These are phyloP conservation scores for Cyberlindnera meyerae DNA, from an alignment of 805 yeast genomes.

Conservation along the genomic window DNA sequence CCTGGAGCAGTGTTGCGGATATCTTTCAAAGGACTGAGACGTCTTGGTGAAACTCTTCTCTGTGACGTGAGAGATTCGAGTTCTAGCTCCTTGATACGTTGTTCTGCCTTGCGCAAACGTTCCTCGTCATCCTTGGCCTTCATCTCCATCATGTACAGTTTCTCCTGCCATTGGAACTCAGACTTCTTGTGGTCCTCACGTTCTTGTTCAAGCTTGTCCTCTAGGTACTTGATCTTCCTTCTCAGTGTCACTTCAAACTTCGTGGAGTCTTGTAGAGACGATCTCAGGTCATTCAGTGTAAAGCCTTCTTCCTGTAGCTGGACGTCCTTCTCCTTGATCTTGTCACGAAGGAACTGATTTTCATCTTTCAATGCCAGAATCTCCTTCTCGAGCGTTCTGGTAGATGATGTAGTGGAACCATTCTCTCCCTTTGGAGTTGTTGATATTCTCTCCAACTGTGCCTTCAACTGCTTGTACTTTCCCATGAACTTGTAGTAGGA, in stretches of 20 bases:
- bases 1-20: background rate
- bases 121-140: constrained; percentile 24
- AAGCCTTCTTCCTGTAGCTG: constrained; percentile 12
- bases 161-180: constrained; percentile 27
- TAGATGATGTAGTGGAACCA: no score
- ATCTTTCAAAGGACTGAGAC: constrained; percentile 1
- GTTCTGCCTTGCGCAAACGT: constrained; percentile 19
- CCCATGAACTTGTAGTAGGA: constrained; percentile 29
- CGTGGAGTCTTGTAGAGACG: constrained; percentile 9
- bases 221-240: constrained; percentile 22
- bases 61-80: background rate
- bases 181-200: constrained; percentile 23
- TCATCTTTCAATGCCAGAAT: constrained; percentile 13
- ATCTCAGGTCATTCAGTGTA: constrained; percentile 12
- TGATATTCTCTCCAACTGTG: constrained; percentile 2
- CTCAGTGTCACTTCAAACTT: constrained; percentile 17
- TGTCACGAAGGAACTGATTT: constrained; percentile 11
- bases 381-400: constrained; percentile 13
- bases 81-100: constrained; percentile 29
- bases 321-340: constrained; percentile 16
- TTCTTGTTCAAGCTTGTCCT: constrained; percentile 24
- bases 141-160: constrained; percentile 21
- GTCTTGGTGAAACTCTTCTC: no score
- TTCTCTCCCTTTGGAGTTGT: background rate
- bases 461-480: constrained; percentile 27